Conservation (phyloP, 1,284 basidiomycete species). For the Ceratobasidium sp. region DNA sequence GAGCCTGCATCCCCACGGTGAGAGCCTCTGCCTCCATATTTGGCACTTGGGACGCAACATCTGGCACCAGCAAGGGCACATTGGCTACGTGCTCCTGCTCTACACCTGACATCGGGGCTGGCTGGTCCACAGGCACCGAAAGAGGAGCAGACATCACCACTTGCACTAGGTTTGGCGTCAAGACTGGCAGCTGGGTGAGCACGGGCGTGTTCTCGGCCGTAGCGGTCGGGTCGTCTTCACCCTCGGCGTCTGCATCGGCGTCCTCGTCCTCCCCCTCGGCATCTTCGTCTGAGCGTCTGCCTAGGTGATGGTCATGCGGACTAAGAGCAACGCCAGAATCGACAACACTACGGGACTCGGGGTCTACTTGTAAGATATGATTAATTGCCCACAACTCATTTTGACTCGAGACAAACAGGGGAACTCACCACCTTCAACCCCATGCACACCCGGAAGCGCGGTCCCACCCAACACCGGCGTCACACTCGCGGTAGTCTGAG, state of each 20-base stretch:
- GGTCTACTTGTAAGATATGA: neutral
- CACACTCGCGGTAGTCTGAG: constrained; percentile 19
- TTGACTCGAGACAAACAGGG: neutral
- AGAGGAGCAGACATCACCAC: neutral
- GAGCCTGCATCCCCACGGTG: neutral
- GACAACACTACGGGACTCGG: constrained; percentile 15
- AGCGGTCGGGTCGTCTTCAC: constrained; percentile 34
- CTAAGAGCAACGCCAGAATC: constrained; percentile 30
- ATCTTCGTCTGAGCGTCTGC: neutral
- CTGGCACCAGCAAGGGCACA: neutral
- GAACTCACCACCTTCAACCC: neutral
- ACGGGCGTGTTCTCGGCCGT: constrained; percentile 38
- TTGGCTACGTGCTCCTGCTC: neutral
- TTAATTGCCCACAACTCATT: neutral
- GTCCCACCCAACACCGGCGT: constrained; percentile 14
- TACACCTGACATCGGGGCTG: neutral
- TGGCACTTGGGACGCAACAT: neutral
- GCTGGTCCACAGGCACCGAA: neutral
- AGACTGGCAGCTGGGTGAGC: constrained; percentile 11
- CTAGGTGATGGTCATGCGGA: constrained; percentile 11
- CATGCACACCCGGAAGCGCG: neutral
- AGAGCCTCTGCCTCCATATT: neutral
- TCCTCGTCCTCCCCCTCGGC: constrained; percentile 23
- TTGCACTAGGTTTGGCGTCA: neutral
- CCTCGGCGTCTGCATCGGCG: constrained; percentile 25